phyloP scores from a whole-genome alignment of 2,329 filamentous ascomycete genomes.

The Colletotrichum aenigma region DNA sequence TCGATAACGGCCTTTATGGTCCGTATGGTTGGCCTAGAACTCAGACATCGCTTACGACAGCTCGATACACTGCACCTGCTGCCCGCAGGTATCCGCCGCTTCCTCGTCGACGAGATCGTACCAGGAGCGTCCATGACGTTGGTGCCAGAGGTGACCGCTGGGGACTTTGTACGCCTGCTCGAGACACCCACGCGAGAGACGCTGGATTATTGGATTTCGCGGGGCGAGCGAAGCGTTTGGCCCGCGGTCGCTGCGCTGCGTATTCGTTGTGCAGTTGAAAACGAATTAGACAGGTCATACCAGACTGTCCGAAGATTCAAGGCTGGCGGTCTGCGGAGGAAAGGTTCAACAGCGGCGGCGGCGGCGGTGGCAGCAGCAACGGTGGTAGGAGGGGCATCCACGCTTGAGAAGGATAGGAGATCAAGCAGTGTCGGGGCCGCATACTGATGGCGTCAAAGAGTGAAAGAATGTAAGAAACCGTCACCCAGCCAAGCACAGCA shows the following conservation, averaged over 20 bases:
- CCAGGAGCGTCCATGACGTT: conserved; percentile 80
- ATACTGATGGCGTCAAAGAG: background rate
- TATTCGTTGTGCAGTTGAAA: conserved; percentile 83
- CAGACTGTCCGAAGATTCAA: conserved; percentile 73
- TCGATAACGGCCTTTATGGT: conserved; percentile 64
- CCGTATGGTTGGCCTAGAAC: conserved; percentile 74
- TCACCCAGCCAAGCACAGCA: background rate
- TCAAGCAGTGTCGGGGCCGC: conserved; percentile 23
- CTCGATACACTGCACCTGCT: conserved; percentile 79
- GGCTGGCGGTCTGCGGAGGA: conserved; percentile 53
- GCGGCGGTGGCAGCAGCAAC: background rate
- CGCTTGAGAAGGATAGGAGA: conserved; percentile 22
- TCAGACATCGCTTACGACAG: conserved; percentile 81
- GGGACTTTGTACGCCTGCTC: conserved; percentile 79
- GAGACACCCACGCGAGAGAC: conserved; percentile 79
- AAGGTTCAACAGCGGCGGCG: conserved; percentile 33
- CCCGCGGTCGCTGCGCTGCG: conserved; percentile 83
- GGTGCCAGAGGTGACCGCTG: conserved; percentile 75
- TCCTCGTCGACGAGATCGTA: conserved; percentile 82
- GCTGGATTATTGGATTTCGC: conserved; percentile 82
- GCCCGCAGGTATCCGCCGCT: conserved; percentile 71
- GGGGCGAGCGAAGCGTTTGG: conserved; percentile 90
- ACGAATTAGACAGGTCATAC: conserved; percentile 86
- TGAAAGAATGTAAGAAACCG: background rate
- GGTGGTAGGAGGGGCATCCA: background rate